These are phyloP conservation scores for Picochlorum costavermella DNA, from an alignment of 139 green algal species.

Conservation along the genomic window DNA sequence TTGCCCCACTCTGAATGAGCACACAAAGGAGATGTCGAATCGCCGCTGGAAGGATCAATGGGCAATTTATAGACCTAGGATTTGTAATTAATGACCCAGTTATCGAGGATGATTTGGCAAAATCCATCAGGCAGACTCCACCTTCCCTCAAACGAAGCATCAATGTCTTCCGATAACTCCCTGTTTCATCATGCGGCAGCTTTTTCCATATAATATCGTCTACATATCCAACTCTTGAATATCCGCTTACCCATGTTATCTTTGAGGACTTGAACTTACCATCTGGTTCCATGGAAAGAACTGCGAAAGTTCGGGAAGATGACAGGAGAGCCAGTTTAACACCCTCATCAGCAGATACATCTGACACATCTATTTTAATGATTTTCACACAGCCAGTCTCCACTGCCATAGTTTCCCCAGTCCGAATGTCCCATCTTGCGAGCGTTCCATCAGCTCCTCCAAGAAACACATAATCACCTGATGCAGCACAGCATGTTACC, in stretches of 20 bases:
- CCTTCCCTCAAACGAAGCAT: neutral
- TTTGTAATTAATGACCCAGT: too few species aligned
- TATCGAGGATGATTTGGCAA: too few species aligned
- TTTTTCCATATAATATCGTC: slow-evolving; percentile 52
- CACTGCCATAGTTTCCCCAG: slow-evolving; percentile 5
- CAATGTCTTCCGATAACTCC: neutral
- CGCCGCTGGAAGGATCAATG: too few species aligned
- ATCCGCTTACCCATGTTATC: slow-evolving; percentile 11
- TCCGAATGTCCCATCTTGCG: slow-evolving; percentile 53
- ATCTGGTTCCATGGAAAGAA: slow-evolving; percentile 53
- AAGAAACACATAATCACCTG: slow-evolving; percentile 43
- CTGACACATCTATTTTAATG: slow-evolving; percentile 2
- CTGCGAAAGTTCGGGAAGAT: slow-evolving; percentile 39
- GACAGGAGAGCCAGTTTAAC: slow-evolving; percentile 50
- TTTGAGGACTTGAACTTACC: slow-evolving; percentile 15
- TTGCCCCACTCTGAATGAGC: too few species aligned
- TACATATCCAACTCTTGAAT: slow-evolving; percentile 25
- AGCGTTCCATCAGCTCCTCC: slow-evolving; percentile 60
- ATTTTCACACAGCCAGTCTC: slow-evolving; percentile 18
- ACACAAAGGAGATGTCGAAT: too few species aligned
- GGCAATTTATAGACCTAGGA: too few species aligned
- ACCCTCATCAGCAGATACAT: slow-evolving; percentile 1
- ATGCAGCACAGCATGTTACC: slow-evolving; percentile 44
- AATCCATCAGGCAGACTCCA: too few species aligned
- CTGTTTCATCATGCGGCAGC: slow-evolving; percentile 24